phyloP scores from a whole-genome alignment of 2,329 filamentous ascomycete genomes.

The Pseudohalonectria lignicola region DNA sequence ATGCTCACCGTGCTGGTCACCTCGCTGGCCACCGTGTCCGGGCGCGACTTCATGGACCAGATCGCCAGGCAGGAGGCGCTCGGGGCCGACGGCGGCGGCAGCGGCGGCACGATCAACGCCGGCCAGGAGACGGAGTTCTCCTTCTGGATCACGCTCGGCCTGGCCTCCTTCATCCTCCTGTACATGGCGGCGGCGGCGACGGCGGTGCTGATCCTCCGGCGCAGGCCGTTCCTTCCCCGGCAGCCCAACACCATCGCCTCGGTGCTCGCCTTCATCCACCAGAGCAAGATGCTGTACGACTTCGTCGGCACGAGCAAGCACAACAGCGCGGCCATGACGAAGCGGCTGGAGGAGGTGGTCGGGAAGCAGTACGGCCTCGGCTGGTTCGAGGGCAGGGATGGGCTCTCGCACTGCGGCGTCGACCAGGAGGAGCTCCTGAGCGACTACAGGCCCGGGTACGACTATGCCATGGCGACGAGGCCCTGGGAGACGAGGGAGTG shows the following conservation, averaged over 20 bases:
- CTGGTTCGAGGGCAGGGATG: constrained; percentile 66
- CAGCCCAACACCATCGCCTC: constrained; percentile 71
- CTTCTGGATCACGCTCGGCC: constrained; percentile 54
- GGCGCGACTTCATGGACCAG: constrained; percentile 38
- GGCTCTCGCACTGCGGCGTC: constrained; percentile 63
- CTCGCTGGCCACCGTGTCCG: constrained; percentile 53
- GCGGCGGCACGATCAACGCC: constrained; percentile 32
- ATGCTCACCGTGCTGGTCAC: constrained; percentile 60
- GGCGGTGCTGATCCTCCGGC: constrained; percentile 49
- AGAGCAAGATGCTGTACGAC: constrained; percentile 67
- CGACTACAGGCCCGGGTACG: constrained; percentile 51
- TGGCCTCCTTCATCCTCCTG: constrained; percentile 53
- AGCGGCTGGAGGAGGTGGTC: constrained; percentile 41
- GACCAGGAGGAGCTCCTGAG: constrained; percentile 63
- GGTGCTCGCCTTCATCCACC: constrained; percentile 67
- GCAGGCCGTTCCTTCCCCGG: constrained; percentile 62
- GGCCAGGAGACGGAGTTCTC: constrained; percentile 51
- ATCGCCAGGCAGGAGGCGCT: not conserved
- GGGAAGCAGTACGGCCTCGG: constrained; percentile 64
- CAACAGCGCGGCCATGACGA: constrained; percentile 49
- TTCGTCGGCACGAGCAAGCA: constrained; percentile 62
- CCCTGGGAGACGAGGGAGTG: constrained; percentile 36
- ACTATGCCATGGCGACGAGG: constrained; percentile 34
- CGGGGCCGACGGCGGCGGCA: constrained; percentile 8
- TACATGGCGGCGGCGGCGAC: constrained; percentile 51